Conservation (phyloP, 495 filamentous ascomycete genomes). For the Daldinia concentrica region DNA sequence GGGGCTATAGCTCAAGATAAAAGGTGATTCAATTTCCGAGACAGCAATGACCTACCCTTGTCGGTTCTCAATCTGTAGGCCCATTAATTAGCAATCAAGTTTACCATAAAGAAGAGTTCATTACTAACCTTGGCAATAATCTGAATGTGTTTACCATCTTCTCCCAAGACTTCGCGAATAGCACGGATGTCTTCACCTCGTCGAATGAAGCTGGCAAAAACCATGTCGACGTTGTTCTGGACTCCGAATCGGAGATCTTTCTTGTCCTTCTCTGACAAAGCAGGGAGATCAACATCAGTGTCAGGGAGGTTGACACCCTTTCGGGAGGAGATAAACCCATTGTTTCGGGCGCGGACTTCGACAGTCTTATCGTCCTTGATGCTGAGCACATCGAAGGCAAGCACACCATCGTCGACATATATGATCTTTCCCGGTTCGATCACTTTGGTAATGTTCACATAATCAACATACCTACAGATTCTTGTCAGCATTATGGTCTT, state of each 20-base stretch:
- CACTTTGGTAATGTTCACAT: conserved; percentile 99
- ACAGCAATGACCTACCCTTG: conserved; percentile 65
- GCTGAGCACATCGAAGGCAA: conserved; percentile 91
- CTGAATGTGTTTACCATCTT: conserved; percentile 95
- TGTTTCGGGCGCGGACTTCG: conserved; percentile 85
- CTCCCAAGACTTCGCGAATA: conserved; percentile 90
- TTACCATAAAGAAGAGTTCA: background rate
- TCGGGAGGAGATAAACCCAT: conserved; percentile 95
- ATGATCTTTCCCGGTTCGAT: conserved; percentile 92
- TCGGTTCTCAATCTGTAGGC: conserved; percentile 87
- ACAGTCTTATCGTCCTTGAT: conserved; percentile 89
- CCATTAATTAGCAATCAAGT: conserved; percentile 9
- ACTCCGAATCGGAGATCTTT: conserved; percentile 92
- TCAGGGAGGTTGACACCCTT: conserved; percentile 99
- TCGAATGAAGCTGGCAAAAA: conserved; percentile 98
- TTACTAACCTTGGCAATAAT: conserved; percentile 84
- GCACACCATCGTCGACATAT: conserved; percentile 97
- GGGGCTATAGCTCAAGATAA: background rate
- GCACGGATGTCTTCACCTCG: conserved; percentile 87
- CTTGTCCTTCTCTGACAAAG: conserved; percentile 98
- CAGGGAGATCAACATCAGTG: conserved; percentile 97
- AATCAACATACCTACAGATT: conserved; percentile 86
- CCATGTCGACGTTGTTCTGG: conserved; percentile 98
- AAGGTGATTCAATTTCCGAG: background rate
- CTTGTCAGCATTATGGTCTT: conserved; percentile 5